Base-by-base conservation (phyloP, 345 rosid species). In the Diplotaxis tenuifolia region DNA sequence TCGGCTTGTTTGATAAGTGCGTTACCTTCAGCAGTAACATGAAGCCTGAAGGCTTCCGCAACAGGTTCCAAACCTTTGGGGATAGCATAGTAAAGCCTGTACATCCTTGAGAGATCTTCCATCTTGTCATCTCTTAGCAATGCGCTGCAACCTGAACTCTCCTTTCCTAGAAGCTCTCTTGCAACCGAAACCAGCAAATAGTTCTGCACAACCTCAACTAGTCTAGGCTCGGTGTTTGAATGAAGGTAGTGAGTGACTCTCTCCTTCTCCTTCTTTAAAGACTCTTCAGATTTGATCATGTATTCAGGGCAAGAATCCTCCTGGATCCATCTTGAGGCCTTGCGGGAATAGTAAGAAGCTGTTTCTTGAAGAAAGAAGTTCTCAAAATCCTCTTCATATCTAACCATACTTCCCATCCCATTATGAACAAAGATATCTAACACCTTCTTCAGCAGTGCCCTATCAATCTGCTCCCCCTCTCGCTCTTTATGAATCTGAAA, bases 261-360 rank as follows among this genome's bases (percentile, higher is more conserved):
- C 42, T 89, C 93, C 75, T 80, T 87, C 83, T 94, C 99, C 83
- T 82, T 80, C 79, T 70, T 88, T 27, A 91, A 71, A 76, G 89
- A 94, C 75, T 92, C 95, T 81, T 92, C 99, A 70, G 87, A 18
- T 97, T 89, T 91, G 57, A 81, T 19, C 96, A 93, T 81, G 83
- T 94, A 94, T 6, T 83, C 86, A 34, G 90, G 92, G 75, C 92
- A 88, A 49, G 95, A 86, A 80, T 85, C 86, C 63, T 82, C 87
- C 57, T 62, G 56, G 76, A 88, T 89, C 97, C 98, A 93, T 57
- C 55, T 82, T 40, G 96, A 80, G 3, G 95, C 97, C 74, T 87
- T 91, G 10, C 88, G 83, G 62, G 87, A 85, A 74, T 94, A 94
- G 81, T 87, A 94, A 28, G 85, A 79, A 68, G 84, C 82, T 20